These are phyloP conservation scores for Lactifluus rugatus DNA, from an alignment of 768 basidiomycete species.

Conservation along the genomic window DNA sequence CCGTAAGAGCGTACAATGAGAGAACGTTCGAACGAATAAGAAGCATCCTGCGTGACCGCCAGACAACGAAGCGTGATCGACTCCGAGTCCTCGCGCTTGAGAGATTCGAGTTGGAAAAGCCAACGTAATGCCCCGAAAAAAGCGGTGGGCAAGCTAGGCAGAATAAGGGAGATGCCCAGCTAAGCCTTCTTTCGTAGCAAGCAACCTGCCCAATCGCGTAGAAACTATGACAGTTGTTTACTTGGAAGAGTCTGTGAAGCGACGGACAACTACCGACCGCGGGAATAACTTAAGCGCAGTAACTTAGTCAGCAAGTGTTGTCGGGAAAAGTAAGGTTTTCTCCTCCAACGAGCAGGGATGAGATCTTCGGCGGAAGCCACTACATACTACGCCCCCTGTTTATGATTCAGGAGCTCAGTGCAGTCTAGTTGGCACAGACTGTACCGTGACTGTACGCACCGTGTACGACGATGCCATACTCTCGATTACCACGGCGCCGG, in stretches of 20 bases:
- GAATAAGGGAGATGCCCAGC: neutral
- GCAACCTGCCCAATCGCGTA: neutral
- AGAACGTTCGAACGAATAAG: neutral
- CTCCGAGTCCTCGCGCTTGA: neutral
- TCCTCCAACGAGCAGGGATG: no score
- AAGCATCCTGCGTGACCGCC: neutral
- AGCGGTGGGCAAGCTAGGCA: neutral
- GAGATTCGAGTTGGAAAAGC: neutral
- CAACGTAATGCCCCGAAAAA: neutral
- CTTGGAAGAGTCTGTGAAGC: neutral
- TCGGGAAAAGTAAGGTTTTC: no score
- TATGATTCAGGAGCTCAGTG: no score
- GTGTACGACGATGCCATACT: neutral
- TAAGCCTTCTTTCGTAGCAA: neutral
- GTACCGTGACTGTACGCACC: neutral
- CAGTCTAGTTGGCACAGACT: no score
- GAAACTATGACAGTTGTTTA: neutral
- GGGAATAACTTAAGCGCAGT: neutral
- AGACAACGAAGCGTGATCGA: neutral
- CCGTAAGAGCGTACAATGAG: neutral
- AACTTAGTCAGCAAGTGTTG: neutral
- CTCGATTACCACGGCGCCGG: neutral
- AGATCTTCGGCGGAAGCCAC: no score
- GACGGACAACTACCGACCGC: neutral
- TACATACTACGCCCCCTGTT: no score